These are phyloP conservation scores for Kodamaea jinghongensis DNA, from an alignment of 805 yeast genomes.

Conservation along the genomic window DNA sequence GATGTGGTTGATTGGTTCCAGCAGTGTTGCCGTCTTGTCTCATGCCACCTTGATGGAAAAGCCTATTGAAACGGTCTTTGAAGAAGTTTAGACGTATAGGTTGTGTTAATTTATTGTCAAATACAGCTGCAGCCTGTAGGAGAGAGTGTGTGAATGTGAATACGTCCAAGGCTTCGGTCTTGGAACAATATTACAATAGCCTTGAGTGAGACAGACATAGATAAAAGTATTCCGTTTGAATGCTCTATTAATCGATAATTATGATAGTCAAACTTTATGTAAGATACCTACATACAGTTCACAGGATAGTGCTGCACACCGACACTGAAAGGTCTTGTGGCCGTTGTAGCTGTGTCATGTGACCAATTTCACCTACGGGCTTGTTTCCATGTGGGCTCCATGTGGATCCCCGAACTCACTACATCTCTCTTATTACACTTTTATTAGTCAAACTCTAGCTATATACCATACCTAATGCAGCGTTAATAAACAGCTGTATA, in stretches of 20 bases:
- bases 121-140: background rate
- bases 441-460: conserved; percentile 10
- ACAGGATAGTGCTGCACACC: no score
- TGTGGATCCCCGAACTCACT: background rate
- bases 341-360: no score
- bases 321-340: no score
- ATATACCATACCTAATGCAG: conserved; percentile 9
- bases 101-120: background rate
- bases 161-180: no score
- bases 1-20: conserved; percentile 89
- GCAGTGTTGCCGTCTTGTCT: conserved; percentile 70
- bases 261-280: no score
- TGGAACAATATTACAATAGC: no score
- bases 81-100: conserved; percentile 44
- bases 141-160: background rate
- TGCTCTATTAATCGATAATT: no score
- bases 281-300: no score
- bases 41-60: conserved; percentile 93
- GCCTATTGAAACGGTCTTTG: conserved; percentile 92
- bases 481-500: conserved; percentile 8
- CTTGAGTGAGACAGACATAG: no score
- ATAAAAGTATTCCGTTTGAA: no score
- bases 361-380: no score
- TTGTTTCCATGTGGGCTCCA: background rate
- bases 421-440: conserved; percentile 7